Evolutionary conservation across 2,329 filamentous ascomycete genomes (phyloP).

Genomic region (Ilyonectria robusta): DNA sequence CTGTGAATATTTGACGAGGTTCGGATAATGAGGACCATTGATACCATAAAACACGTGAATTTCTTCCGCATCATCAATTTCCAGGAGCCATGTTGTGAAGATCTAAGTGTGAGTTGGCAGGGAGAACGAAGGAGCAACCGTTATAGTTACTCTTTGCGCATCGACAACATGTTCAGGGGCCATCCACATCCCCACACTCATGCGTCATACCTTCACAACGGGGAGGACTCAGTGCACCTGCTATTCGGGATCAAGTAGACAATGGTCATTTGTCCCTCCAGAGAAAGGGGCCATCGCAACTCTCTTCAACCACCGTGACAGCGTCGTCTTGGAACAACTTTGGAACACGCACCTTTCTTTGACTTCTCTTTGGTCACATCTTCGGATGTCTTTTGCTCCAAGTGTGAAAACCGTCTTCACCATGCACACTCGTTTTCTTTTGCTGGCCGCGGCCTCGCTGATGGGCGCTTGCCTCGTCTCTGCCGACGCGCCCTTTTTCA

Average conservation of each 20-base stretch:
- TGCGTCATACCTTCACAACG: background rate
- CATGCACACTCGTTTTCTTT: constrained; percentile 29
- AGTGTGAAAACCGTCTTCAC: constrained; percentile 1
- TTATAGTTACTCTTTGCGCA: background rate
- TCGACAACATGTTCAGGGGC: background rate
- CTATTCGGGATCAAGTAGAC: background rate
- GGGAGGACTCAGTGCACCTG: background rate
- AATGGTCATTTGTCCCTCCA: no score
- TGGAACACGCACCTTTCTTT: constrained; percentile 5
- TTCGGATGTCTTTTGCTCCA: background rate
- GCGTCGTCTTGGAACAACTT: constrained; percentile 9
- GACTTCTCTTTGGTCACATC: background rate
- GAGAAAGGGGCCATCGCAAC: background rate
- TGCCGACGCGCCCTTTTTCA: constrained; percentile 34
- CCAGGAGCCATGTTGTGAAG: background rate
- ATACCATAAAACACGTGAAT: constrained; percentile 19
- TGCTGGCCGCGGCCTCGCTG: constrained; percentile 3
- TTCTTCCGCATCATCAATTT: background rate
- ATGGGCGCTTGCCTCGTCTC: constrained; percentile 17
- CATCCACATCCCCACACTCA: background rate
- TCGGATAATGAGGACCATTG: constrained; percentile 12
- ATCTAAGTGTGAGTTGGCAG: background rate
- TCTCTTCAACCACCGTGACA: background rate
- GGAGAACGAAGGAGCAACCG: background rate
- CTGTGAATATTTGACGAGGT: constrained; percentile 17